These are phyloP conservation scores for Alternaria tenuissima DNA, from an alignment of 2,329 filamentous ascomycete genomes.

Conservation along the genomic window DNA sequence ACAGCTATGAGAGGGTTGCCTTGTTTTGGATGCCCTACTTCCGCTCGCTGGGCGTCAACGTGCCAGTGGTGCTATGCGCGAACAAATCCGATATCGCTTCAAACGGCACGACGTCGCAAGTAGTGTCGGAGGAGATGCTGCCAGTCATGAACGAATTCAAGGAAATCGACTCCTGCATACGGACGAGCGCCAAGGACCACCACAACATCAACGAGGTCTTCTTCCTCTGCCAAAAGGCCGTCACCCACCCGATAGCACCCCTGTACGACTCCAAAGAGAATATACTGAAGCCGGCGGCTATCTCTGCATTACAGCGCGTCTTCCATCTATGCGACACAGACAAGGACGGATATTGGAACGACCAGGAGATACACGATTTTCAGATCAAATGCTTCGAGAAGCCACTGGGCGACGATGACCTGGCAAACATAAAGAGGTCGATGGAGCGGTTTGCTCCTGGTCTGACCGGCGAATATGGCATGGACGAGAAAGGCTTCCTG, in stretches of 20 bases:
- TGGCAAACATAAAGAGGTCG: constrained; percentile 89
- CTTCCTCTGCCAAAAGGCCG: constrained; percentile 97
- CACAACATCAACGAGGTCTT: constrained; percentile 94
- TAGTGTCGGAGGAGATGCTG: constrained; percentile 96
- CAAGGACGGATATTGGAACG: constrained; percentile 90
- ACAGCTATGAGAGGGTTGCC: constrained; percentile 96
- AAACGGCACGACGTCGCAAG: constrained; percentile 78
- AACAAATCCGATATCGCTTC: constrained; percentile 93
- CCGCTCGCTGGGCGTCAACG: constrained; percentile 95
- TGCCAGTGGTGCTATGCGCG: constrained; percentile 94
- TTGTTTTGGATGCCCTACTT: constrained; percentile 99
- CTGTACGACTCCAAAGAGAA: constrained; percentile 95
- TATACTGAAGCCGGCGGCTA: constrained; percentile 84
- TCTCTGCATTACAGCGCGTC: constrained; percentile 84
- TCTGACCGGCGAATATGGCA: constrained; percentile 68
- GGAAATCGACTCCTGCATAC: constrained; percentile 97
- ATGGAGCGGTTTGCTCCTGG: constrained; percentile 74
- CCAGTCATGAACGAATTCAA: constrained; percentile 99
- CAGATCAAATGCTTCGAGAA: constrained; percentile 93
- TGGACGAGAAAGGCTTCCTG: constrained; percentile 84
- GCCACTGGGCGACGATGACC: constrained; percentile 78
- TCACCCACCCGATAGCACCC: constrained; percentile 95
- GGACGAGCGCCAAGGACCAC: constrained; percentile 89
- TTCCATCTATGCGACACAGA: constrained; percentile 98
- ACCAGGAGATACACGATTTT: constrained; percentile 89